Conservation (phyloP, 2,329 filamentous ascomycete genomes). For the Xylariaceae sp. region DNA sequence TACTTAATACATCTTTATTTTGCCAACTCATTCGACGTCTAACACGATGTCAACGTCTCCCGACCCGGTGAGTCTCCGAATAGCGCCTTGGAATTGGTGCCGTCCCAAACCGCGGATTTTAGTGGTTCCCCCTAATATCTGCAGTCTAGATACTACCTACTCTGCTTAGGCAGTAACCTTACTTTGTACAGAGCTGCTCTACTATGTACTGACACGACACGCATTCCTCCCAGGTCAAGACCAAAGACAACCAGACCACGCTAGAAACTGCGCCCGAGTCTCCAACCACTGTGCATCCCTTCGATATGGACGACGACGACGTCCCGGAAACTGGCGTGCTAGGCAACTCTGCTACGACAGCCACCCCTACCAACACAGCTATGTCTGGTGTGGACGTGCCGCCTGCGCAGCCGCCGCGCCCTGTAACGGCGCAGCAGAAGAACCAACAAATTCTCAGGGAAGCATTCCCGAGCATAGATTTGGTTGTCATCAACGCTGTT, state of each 20-base stretch:
- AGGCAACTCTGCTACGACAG: slow-evolving; percentile 39
- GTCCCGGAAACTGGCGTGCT: slow-evolving; percentile 56
- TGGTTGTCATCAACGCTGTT: slow-evolving; percentile 78
- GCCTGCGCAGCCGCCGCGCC: slow-evolving; percentile 81
- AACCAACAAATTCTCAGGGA: slow-evolving; percentile 86
- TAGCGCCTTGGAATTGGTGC: slow-evolving; percentile 18
- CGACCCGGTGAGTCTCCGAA: slow-evolving; percentile 31
- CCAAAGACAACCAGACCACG: slow-evolving; percentile 40
- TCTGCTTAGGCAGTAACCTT: background rate
- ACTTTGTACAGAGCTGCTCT: slow-evolving; percentile 2
- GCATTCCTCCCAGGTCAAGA: slow-evolving; percentile 31
- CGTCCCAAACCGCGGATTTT: slow-evolving; percentile 12
- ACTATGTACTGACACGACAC: slow-evolving; percentile 20
- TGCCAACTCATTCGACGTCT: background rate
- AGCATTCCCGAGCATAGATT: slow-evolving; percentile 84
- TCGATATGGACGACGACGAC: slow-evolving; percentile 69
- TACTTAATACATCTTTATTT: slow-evolving; percentile 10
- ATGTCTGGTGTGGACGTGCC: slow-evolving; percentile 36
- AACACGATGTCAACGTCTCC: slow-evolving; percentile 33
- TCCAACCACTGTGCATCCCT: slow-evolving; percentile 59
- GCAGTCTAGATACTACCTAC: no score
- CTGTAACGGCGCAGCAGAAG: slow-evolving; percentile 75
- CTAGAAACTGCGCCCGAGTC: slow-evolving; percentile 51
- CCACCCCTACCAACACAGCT: slow-evolving; percentile 27
- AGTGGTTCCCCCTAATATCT: slow-evolving; percentile 1